These are phyloP conservation scores for Inonotus obliquus DNA, from an alignment of 1,284 basidiomycete genomes.

Conservation along the genomic window DNA sequence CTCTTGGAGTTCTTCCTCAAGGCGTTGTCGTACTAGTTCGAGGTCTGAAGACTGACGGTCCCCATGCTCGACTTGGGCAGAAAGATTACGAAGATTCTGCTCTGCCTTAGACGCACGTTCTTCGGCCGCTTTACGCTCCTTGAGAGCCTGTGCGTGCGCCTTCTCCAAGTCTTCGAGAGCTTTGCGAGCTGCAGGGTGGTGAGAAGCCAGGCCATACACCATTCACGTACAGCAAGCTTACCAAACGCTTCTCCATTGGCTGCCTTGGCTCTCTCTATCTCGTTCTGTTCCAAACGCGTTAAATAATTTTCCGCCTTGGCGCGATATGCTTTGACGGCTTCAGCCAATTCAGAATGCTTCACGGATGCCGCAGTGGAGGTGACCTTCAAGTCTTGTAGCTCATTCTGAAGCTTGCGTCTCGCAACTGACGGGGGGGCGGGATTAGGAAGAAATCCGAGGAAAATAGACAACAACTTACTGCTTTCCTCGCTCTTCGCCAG, in stretches of 20 bases:
- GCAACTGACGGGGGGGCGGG: slow-evolving; percentile 35
- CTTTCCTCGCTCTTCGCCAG: slow-evolving; percentile 53
- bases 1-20: slow-evolving; percentile 71
- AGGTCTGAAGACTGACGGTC: slow-evolving; percentile 64
- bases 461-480: slow-evolving; percentile 33
- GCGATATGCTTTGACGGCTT: slow-evolving; percentile 62
- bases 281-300: slow-evolving; percentile 62
- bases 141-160: slow-evolving; percentile 43
- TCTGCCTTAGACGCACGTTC: slow-evolving; percentile 50
- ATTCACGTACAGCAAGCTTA: slow-evolving; percentile 27
- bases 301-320: slow-evolving; percentile 57
- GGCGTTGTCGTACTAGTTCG: slow-evolving; percentile 54
- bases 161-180: slow-evolving; percentile 63
- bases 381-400: slow-evolving; percentile 65
- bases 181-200: slow-evolving; percentile 44
- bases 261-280: slow-evolving; percentile 62
- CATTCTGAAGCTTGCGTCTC: slow-evolving; percentile 55
- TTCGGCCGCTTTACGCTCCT: slow-evolving; percentile 51
- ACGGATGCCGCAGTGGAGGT: slow-evolving; percentile 54
- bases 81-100: slow-evolving; percentile 54
- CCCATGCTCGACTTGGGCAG: slow-evolving; percentile 63
- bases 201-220: neutral
- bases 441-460: neutral
- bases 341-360: slow-evolving; percentile 60
- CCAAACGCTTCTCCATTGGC: slow-evolving; percentile 61